Percentiles rank a stretch among this genome's conserved stretches.
Evolutionary conservation across 139 green algal genomes (phyloP).

Genomic region (Micractinium conductrix): DNA sequence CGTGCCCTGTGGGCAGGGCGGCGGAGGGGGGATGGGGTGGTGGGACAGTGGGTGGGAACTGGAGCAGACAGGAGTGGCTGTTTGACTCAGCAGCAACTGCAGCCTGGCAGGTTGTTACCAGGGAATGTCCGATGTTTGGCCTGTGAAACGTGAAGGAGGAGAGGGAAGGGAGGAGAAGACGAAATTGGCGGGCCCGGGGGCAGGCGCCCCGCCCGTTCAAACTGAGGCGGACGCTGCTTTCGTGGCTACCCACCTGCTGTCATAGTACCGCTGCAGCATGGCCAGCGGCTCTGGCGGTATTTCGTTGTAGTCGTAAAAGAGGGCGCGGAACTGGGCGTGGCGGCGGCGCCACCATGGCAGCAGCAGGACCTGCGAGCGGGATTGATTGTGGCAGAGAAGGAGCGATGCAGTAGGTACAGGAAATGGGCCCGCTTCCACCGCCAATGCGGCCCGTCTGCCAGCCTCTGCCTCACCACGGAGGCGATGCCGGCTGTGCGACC

Average conservation of each 20-base stretch:
- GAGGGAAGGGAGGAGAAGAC: too few relatives aligned
- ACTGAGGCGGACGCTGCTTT: too few relatives aligned
- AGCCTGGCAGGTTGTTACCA: too few relatives aligned
- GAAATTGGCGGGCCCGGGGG: too few relatives aligned
- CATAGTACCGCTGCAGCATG: constrained; percentile 39
- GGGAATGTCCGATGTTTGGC: too few relatives aligned
- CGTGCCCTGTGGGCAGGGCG: not conserved
- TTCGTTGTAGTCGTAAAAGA: constrained; percentile 52
- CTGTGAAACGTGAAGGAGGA: too few relatives aligned
- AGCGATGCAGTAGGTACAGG: not conserved
- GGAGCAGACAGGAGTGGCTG: not conserved
- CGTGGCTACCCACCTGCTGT: constrained; percentile 14
- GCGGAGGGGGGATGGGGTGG: not conserved
- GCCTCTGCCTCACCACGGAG: not conserved
- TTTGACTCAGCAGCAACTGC: not conserved
- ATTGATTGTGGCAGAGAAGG: not conserved
- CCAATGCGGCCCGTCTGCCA: not conserved
- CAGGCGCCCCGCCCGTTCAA: too few relatives aligned
- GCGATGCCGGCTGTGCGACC: not conserved
- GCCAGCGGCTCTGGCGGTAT: constrained; percentile 46
- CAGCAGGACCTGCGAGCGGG: constrained; percentile 43
- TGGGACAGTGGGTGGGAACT: not conserved
- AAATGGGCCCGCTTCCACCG: not conserved
- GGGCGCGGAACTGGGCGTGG: constrained; percentile 19
- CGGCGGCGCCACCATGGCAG: constrained; percentile 50